Evolutionary conservation across 352 stramenopile species (phyloP).

Genomic region (Blastocystis sp.): DNA sequence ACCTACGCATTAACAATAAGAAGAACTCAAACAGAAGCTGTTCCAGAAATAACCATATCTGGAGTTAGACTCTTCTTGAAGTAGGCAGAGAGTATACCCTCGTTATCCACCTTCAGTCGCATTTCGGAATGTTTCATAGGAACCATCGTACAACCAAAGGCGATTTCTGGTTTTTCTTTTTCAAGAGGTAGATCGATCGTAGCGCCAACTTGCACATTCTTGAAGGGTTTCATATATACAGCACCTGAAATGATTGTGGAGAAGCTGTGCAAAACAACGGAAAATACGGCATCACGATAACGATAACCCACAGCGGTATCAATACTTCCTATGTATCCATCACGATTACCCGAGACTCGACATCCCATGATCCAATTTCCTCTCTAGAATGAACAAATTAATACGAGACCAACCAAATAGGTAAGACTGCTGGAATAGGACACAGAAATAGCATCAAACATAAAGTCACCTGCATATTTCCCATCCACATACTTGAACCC

Average conservation of each 20-base stretch:
- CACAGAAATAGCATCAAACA: not conserved
- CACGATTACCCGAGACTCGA: not conserved
- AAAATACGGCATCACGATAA: not conserved
- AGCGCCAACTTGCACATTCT: not conserved
- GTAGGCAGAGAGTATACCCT: not conserved
- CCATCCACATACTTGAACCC: constrained; percentile 17
- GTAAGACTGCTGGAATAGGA: not conserved
- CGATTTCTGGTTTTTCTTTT: not conserved
- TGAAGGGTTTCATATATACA: constrained; percentile 4
- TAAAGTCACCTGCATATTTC: not conserved
- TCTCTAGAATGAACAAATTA: not conserved
- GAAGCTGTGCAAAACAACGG: not conserved
- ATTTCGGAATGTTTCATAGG: not conserved
- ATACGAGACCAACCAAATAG: not conserved
- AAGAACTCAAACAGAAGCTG: not conserved
- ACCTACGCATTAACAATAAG: not conserved
- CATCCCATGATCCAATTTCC: not conserved
- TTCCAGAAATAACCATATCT: not conserved
- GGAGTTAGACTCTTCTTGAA: not conserved
- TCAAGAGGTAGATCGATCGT: not conserved
- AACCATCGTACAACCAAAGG: constrained; percentile 24
- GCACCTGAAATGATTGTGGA: not conserved
- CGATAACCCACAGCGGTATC: not conserved
- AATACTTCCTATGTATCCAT: not conserved
- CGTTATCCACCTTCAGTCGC: constrained; percentile 20